These are phyloP conservation scores for Durio zibethinus DNA, from an alignment of 345 rosid species.

Conservation along the genomic window DNA sequence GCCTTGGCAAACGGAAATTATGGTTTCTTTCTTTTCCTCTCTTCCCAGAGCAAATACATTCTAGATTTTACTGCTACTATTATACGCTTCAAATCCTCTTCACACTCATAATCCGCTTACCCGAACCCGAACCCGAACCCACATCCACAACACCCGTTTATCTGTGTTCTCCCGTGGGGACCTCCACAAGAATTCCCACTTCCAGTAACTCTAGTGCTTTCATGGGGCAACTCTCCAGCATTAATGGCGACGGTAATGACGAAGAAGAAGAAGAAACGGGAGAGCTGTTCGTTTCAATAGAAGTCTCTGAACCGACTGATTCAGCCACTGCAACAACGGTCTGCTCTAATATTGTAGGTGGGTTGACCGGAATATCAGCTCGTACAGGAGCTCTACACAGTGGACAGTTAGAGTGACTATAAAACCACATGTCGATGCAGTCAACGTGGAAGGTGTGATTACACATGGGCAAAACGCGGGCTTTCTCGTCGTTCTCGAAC, in stretches of 20 bases:
- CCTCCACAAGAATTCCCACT: slow-evolving; percentile 28
- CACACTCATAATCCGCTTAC: slow-evolving; percentile 28
- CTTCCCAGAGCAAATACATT: background rate
- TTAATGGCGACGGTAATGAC: slow-evolving; percentile 21
- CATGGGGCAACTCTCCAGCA: slow-evolving; percentile 29
- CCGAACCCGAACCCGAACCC: slow-evolving; percentile 27
- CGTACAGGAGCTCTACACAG: slow-evolving; percentile 74
- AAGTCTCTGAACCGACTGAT: slow-evolving; percentile 5
- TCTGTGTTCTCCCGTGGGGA: slow-evolving; percentile 22
- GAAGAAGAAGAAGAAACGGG: slow-evolving; percentile 14
- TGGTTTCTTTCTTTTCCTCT: background rate
- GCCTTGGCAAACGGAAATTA: no score
- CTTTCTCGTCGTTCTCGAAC: slow-evolving; percentile 64
- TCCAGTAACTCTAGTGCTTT: slow-evolving; percentile 12
- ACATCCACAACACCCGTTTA: slow-evolving; percentile 11
- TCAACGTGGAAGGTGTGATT: slow-evolving; percentile 70
- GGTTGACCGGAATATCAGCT: slow-evolving; percentile 12
- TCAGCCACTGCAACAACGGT: background rate
- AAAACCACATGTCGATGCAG: slow-evolving; percentile 87
- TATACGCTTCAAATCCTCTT: slow-evolving; percentile 30
- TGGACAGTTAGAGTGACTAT: slow-evolving; percentile 70
- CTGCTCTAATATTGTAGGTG: background rate
- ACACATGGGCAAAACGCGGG: slow-evolving; percentile 62
- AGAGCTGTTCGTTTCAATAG: slow-evolving; percentile 20
- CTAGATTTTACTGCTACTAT: background rate